phyloP scores from a whole-genome alignment of 306 rosid species.

The Alnus glutinosa region DNA sequence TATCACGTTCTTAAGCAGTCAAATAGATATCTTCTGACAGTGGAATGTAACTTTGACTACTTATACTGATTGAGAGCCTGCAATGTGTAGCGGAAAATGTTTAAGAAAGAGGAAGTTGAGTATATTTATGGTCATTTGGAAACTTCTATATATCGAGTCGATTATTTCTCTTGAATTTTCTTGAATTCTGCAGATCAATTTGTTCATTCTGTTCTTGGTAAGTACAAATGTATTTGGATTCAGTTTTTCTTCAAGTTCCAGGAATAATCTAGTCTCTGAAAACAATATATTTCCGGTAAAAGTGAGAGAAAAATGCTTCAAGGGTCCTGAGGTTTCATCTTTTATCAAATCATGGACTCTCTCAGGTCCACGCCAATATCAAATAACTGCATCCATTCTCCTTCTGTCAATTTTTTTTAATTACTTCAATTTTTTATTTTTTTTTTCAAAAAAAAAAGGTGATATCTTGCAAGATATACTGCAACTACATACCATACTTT shows the following conservation, averaged over 20 bases:
- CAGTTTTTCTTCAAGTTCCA: background rate
- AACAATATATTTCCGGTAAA: background rate
- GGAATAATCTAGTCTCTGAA: background rate
- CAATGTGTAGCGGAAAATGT: background rate
- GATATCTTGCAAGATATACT: too few species aligned
- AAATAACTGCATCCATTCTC: too few species aligned
- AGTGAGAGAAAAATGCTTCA: background rate
- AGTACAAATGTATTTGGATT: constrained; percentile 2
- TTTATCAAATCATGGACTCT: too few species aligned
- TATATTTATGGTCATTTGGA: background rate
- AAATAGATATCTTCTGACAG: constrained; percentile 2
- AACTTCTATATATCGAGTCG: background rate
- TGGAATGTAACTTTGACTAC: background rate
- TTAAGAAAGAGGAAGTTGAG: background rate
- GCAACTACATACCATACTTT: too few species aligned
- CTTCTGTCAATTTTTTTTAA: too few species aligned
- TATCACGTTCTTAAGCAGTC: background rate
- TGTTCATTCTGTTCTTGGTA: background rate
- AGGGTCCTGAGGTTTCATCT: too few species aligned
- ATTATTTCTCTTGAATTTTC: background rate
- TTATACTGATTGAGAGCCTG: background rate
- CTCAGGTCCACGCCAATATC: too few species aligned
- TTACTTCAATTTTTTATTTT: too few species aligned
- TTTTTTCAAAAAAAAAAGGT: too few species aligned
- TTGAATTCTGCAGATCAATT: constrained; percentile 6